Base-by-base conservation (phyloP, 2,329 filamentous ascomycete genomes). In the Fusarium sp. region DNA sequence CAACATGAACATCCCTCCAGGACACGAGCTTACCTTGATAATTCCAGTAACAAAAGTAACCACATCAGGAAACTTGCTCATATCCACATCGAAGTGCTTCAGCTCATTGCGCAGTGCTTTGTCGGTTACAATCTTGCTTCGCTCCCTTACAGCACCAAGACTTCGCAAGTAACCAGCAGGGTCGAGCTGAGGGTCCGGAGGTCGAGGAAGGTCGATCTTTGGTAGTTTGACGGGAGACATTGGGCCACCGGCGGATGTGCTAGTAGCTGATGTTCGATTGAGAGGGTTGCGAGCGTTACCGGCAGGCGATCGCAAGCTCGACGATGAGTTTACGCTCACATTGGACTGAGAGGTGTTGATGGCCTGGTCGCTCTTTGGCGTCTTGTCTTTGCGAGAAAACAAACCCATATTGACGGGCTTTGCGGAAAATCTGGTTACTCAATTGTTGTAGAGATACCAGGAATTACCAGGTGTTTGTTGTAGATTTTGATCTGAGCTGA, bases 91-190 rank as follows among this genome's bases (percentile, higher is more conserved):
- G 74, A 97, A 97, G 78, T 97, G 94, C 71, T 87, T 88, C 65
- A 97, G 85, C 71, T 92, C 85, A 75, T 97, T 93, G 69, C 84
- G 85, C 74, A 92, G 84, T 11, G 94, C 93, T 82, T 92, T 94
- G 67, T 92, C 87, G 63, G 92, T 85, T 52, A 97, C 84, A 69
- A 95, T 82, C 73, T 82, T 87, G 75, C 88, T 91, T 67, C 94
- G 84, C 74, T 97, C 93, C 66, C 96, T 87, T 25, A 99, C 93
- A 27, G 96, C 89, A 74, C 93, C 89, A 75, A 98, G 88, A 81
- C 94, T 97, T 76, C 92, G 89, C 74, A 99, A 87, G 80, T 98
- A 98, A 64, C 90, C 94, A 23, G 92, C 93, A 20, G 95, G 94
- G 77, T 98, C 93, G 71, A 95, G 84, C 65, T 90, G 86, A 74